phyloP scores from a whole-genome alignment of 2,329 filamentous ascomycete species.

The Corinectria fuckeliana region DNA sequence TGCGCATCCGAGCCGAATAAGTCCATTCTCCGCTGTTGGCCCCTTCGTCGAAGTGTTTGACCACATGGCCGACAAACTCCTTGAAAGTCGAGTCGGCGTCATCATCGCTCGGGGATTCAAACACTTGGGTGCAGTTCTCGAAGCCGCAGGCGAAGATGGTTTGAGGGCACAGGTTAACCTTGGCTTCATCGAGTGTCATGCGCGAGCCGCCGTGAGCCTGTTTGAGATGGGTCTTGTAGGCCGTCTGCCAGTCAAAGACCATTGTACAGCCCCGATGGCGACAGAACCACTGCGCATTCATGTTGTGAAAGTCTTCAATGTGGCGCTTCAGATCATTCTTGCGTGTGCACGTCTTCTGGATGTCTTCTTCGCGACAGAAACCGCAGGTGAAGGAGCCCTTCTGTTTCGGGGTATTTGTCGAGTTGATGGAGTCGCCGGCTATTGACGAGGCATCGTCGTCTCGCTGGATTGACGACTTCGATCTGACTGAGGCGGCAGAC shows the following conservation, averaged over 20 bases:
- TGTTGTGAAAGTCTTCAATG: constrained; percentile 56
- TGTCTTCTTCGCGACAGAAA: constrained; percentile 51
- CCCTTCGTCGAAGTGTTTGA: constrained; percentile 55
- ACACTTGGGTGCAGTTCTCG: constrained; percentile 51
- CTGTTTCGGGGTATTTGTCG: constrained; percentile 42
- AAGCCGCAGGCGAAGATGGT: constrained; percentile 58
- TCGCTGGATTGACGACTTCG: constrained; percentile 21
- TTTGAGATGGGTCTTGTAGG: constrained; percentile 56
- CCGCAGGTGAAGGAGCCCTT: constrained; percentile 48
- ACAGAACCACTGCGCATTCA: constrained; percentile 55
- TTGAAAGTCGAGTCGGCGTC: constrained; percentile 49
- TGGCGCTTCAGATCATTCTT: constrained; percentile 58
- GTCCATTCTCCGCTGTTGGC: constrained; percentile 50
- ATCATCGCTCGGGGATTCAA: constrained; percentile 50
- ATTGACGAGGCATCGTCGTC: constrained; percentile 35
- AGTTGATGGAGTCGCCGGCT: constrained; percentile 33
- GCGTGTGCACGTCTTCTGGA: constrained; percentile 52
- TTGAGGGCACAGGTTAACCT: constrained; percentile 52
- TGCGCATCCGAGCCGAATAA: constrained; percentile 53
- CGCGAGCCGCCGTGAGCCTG: constrained; percentile 50
- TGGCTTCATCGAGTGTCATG: constrained; percentile 50
- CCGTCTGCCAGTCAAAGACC: constrained; percentile 56
- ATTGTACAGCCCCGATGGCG: constrained; percentile 51
- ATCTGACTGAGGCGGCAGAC: constrained; percentile 30
- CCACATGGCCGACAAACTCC: constrained; percentile 54